Evolutionary conservation across 495 filamentous ascomycete genomes (phyloP).

Genomic region (Acidiella bohemica): DNA sequence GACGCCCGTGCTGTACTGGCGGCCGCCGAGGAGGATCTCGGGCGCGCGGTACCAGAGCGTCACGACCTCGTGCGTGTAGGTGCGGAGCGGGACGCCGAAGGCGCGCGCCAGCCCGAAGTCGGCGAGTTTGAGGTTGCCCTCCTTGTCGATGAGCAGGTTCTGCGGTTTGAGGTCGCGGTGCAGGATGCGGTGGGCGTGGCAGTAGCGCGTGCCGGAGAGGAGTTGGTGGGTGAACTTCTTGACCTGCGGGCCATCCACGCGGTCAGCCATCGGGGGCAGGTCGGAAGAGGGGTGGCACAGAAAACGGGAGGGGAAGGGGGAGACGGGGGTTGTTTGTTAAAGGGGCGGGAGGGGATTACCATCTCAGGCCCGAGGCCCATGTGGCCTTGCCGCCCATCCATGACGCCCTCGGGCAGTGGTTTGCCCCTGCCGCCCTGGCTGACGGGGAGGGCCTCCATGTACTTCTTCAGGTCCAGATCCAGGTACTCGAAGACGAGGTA

Average conservation of each 20-base stretch:
- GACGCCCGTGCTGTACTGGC: slow-evolving; percentile 95
- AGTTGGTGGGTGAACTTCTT: slow-evolving; percentile 97
- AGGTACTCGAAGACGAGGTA: slow-evolving; percentile 99
- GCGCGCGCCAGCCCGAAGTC: slow-evolving; percentile 95
- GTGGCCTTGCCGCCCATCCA: slow-evolving; percentile 42
- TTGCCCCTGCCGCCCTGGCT: slow-evolving; percentile 82
- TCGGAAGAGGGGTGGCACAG: too few species aligned
- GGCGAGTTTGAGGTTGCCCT: slow-evolving; percentile 92
- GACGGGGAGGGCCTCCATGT: slow-evolving; percentile 93
- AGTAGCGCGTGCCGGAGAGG: slow-evolving; percentile 81
- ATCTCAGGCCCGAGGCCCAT: slow-evolving; percentile 79
- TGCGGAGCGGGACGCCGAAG: slow-evolving; percentile 89
- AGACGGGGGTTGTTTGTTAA: not conserved
- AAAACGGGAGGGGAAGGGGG: not conserved
- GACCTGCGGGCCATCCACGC: too few species aligned
- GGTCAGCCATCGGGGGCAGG: too few species aligned
- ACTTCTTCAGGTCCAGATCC: slow-evolving; percentile 98
- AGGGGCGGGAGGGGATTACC: slow-evolving; percentile 34
- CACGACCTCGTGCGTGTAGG: slow-evolving; percentile 98
- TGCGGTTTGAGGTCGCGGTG: slow-evolving; percentile 97
- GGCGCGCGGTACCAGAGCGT: slow-evolving; percentile 98
- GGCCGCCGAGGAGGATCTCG: slow-evolving; percentile 90
- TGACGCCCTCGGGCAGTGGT: slow-evolving; percentile 62
- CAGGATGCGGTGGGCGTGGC: slow-evolving; percentile 86
- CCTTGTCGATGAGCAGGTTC: slow-evolving; percentile 87